A percentile compares a stretch with the other conserved stretches of the same genome.
Conservation (phyloP, 305 asterid species). For the Fraxinus dipetala region DNA sequence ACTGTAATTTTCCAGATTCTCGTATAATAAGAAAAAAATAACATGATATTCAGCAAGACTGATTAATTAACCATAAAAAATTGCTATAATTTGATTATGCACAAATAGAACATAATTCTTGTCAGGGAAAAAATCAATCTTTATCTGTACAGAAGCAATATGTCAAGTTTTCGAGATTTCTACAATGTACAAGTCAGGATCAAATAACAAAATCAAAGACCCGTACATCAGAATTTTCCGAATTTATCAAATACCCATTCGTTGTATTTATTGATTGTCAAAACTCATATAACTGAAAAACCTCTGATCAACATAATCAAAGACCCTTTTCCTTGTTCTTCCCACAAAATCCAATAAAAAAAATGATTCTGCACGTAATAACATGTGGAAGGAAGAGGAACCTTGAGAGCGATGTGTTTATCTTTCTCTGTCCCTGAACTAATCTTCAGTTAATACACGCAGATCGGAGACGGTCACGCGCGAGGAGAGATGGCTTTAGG, state of each 20-base stretch:
- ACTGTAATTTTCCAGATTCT: not conserved
- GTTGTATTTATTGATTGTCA: not conserved
- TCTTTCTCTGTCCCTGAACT: constrained; percentile 16
- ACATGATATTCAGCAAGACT: constrained; percentile 9
- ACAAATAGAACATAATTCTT: not conserved
- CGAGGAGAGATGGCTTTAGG: not conserved
- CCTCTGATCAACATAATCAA: not conserved
- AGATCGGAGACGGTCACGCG: constrained; percentile 27
- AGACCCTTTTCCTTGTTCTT: not conserved
- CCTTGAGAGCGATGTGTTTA: constrained; percentile 21
- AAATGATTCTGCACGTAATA: not conserved
- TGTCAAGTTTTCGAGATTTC: not conserved
- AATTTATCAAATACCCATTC: not conserved
- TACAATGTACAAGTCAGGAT: not conserved
- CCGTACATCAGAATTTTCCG: not conserved
- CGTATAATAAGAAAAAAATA: not conserved
- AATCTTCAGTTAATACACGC: constrained; percentile 28
- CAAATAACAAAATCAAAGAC: not conserved
- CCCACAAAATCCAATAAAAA: not conserved
- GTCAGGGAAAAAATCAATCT: not conserved
- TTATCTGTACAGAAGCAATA: not conserved
- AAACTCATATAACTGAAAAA: not conserved
- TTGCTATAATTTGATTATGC: not conserved
- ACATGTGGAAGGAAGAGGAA: not conserved
- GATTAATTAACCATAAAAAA: not conserved